These are phyloP conservation scores for Tetracladium maxilliforme DNA, from an alignment of 2,329 filamentous ascomycete genomes.

Conservation along the genomic window DNA sequence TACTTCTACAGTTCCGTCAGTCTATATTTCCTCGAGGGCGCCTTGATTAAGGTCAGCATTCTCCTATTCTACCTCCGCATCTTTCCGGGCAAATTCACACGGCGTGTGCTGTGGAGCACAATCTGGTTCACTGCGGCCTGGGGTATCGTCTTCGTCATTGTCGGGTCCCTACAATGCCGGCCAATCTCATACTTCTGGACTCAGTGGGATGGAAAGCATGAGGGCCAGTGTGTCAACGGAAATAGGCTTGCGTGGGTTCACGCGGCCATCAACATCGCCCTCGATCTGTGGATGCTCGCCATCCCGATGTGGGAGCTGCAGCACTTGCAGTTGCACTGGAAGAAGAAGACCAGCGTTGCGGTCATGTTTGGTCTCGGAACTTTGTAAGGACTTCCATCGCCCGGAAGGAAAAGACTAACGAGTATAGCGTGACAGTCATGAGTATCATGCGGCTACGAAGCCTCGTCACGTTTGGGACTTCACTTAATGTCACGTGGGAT, in stretches of 20 bases:
- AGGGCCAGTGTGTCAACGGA: conserved; percentile 25
- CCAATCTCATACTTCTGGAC: conserved; percentile 25
- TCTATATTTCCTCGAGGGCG: conserved; percentile 5
- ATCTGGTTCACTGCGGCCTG: conserved; percentile 15
- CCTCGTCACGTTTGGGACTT: no score
- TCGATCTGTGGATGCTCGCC: conserved; percentile 26
- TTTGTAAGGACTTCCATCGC: no score
- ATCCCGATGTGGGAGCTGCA: conserved; percentile 22
- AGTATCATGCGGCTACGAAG: no score
- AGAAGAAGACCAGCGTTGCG: conserved; percentile 24
- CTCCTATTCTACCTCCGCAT: conserved; percentile 8
- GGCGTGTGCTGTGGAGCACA: no score
- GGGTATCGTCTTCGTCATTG: conserved; percentile 16
- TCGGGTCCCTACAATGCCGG: conserved; percentile 20
- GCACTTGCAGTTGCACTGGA: conserved; percentile 17
- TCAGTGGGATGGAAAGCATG: conserved; percentile 15
- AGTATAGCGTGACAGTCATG: no score
- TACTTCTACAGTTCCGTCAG: conserved; percentile 5
- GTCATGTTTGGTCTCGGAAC: conserved; percentile 28
- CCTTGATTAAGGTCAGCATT: conserved; percentile 6
- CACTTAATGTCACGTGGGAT: no score
- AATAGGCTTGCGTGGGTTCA: conserved; percentile 24
- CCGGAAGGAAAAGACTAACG: no score
- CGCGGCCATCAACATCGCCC: conserved; percentile 22
- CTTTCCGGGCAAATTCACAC: no score